phyloP scores from a whole-genome alignment of 176 grass and related monocot genomes.

The Secale cereale region DNA sequence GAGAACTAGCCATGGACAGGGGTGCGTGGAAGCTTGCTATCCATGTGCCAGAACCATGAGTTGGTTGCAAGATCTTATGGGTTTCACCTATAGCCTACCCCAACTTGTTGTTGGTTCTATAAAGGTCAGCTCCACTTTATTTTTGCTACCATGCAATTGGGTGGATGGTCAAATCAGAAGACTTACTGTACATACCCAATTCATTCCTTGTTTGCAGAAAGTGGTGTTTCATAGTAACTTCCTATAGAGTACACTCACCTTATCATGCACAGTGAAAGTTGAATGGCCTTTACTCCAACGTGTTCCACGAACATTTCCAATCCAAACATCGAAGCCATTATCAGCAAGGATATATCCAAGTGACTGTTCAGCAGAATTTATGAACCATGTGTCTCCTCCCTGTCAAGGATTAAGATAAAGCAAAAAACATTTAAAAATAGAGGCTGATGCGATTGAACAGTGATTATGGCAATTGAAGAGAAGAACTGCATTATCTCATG shows the following conservation, averaged over 20 bases:
- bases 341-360: slow-evolving; percentile 94
- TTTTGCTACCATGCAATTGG: slow-evolving; percentile 5
- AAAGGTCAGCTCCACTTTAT: background rate
- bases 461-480: background rate
- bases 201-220: background rate
- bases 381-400: slow-evolving; percentile 95
- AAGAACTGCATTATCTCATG: background rate
- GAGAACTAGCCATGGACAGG: no score
- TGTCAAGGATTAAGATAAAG: slow-evolving; percentile 31
- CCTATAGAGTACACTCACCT: slow-evolving; percentile 42
- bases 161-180: background rate
- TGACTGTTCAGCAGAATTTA: slow-evolving; percentile 69
- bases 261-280: slow-evolving; percentile 72
- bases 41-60: no score
- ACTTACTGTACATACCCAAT: background rate
- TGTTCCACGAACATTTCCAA: slow-evolving; percentile 88
- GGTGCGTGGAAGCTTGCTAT: no score
- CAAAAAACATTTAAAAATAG: background rate
- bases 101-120: no score
- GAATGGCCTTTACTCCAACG: slow-evolving; percentile 77
- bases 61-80: no score
- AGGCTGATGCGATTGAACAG: background rate
- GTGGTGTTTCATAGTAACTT: background rate
- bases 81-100: no score
- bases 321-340: slow-evolving; percentile 97